phyloP scores from a whole-genome alignment of 2,329 filamentous ascomycete genomes.

The Eurotiales sp. region DNA sequence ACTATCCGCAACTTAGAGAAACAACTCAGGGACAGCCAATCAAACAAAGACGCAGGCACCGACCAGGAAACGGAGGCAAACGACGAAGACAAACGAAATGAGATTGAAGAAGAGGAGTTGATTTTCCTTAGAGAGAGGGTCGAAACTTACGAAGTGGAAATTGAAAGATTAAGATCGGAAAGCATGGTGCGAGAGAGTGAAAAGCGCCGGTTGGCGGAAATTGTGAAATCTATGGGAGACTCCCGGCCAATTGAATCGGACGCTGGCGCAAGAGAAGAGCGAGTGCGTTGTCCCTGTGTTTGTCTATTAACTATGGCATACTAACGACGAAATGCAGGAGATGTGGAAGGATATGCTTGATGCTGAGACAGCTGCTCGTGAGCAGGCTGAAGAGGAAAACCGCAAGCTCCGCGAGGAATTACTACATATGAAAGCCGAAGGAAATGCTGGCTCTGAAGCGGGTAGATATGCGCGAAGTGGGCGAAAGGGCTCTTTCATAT shows the following conservation, averaged over 20 bases:
- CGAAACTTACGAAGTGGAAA: conserved; percentile 76
- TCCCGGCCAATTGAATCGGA: conserved; percentile 47
- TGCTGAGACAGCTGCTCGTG: conserved; percentile 81
- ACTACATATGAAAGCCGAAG: conserved; percentile 59
- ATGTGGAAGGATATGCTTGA: conserved; percentile 95
- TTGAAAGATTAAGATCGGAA: conserved; percentile 77
- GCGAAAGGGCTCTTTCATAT: conserved; percentile 35
- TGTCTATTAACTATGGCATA: neutral
- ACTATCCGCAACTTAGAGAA: conserved; percentile 84
- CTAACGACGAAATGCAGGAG: conserved; percentile 48
- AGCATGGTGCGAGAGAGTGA: conserved; percentile 75
- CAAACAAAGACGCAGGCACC: conserved; percentile 42
- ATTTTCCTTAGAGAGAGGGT: conserved; percentile 78
- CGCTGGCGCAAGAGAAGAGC: conserved; percentile 46
- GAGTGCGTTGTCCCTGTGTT: conserved; percentile 34
- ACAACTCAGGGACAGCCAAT: conserved; percentile 58
- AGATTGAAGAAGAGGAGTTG: conserved; percentile 72
- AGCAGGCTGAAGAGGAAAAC: conserved; percentile 88
- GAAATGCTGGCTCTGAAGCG: conserved; percentile 25
- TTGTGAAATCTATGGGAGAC: conserved; percentile 64
- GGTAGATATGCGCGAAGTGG: conserved; percentile 30
- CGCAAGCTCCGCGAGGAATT: conserved; percentile 79
- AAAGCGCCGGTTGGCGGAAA: conserved; percentile 79
- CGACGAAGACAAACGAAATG: conserved; percentile 46
- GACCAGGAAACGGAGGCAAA: conserved; percentile 40